A percentile compares a stretch with the other conserved stretches of the same genome.
phyloP scores from a whole-genome alignment of 257 asterid species.

The Nicotiana undulata region DNA sequence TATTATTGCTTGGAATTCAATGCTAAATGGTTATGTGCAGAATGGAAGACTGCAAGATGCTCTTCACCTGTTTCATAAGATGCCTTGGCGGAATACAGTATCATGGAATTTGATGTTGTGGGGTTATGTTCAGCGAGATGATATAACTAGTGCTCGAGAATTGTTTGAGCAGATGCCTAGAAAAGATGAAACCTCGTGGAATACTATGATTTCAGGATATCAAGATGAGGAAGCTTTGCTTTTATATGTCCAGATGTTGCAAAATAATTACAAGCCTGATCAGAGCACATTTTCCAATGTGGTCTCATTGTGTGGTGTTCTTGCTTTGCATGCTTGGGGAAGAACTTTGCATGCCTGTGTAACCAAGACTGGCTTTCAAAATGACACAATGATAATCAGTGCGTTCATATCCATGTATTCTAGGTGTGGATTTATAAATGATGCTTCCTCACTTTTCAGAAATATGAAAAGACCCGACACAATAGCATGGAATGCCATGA shows the following conservation, averaged over 20 bases:
- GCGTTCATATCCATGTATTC: conserved; percentile 60
- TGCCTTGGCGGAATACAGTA: conserved; percentile 41
- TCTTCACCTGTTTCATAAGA: conserved; percentile 33
- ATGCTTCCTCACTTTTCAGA: conserved; percentile 37
- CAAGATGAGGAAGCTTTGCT: conserved; percentile 41
- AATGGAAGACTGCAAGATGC: conserved; percentile 39
- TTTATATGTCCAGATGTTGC: conserved; percentile 38
- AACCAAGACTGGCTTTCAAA: conserved; percentile 39
- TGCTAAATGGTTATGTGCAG: conserved; percentile 51
- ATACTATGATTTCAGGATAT: conserved; percentile 44
- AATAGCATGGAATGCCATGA: conserved; percentile 63
- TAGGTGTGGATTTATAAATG: conserved; percentile 44
- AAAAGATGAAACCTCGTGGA: conserved; percentile 59
- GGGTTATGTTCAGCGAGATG: conserved; percentile 47
- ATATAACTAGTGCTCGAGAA: conserved; percentile 25
- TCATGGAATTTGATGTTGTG: conserved; percentile 62
- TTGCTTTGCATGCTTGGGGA: conserved; percentile 36
- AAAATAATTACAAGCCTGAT: conserved; percentile 32
- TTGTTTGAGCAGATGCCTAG: conserved; percentile 48
- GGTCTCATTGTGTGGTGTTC: conserved; percentile 40
- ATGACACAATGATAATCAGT: conserved; percentile 32
- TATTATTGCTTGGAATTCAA: conserved; percentile 63
- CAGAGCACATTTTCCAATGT: conserved; percentile 42
- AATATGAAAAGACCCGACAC: conserved; percentile 30
- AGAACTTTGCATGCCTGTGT: conserved; percentile 35